A percentile compares a stretch with the other conserved stretches of the same genome.
These are phyloP conservation scores for Jaltomata sinuosa DNA, from an alignment of 257 asterid species.

Conservation along the genomic window DNA sequence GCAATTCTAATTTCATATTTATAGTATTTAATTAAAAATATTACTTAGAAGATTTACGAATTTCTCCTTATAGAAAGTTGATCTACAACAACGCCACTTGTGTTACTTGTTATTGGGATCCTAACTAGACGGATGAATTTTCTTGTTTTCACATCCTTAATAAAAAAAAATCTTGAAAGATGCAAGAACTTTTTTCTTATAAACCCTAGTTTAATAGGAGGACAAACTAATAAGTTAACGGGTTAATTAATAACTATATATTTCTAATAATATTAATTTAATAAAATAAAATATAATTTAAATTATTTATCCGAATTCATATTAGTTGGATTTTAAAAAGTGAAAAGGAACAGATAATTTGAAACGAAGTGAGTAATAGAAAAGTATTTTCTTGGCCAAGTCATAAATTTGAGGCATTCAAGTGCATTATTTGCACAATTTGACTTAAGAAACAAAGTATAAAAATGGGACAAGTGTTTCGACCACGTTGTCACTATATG, in stretches of 20 bases:
- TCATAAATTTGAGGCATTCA: background rate
- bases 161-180: background rate
- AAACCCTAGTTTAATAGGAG: too few relatives aligned
- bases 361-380: background rate
- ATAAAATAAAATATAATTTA: background rate
- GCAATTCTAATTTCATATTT: too few relatives aligned
- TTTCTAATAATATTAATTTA: too few relatives aligned
- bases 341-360: background rate
- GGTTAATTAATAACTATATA: too few relatives aligned
- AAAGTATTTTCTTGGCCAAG: background rate
- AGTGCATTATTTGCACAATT: background rate
- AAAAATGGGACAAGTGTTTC: background rate
- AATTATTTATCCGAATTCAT: background rate
- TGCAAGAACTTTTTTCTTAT: too few relatives aligned
- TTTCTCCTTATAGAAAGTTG: background rate
- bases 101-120: background rate
- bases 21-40: too few relatives aligned
- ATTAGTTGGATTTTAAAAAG: background rate
- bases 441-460: background rate
- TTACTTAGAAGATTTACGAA: too few relatives aligned
- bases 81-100: background rate
- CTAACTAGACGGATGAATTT: background rate
- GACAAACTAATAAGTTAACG: background rate
- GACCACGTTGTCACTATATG: background rate
- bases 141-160: background rate